phyloP scores from a whole-genome alignment of 805 yeast species.

The Scheffersomyces amazonensis region DNA sequence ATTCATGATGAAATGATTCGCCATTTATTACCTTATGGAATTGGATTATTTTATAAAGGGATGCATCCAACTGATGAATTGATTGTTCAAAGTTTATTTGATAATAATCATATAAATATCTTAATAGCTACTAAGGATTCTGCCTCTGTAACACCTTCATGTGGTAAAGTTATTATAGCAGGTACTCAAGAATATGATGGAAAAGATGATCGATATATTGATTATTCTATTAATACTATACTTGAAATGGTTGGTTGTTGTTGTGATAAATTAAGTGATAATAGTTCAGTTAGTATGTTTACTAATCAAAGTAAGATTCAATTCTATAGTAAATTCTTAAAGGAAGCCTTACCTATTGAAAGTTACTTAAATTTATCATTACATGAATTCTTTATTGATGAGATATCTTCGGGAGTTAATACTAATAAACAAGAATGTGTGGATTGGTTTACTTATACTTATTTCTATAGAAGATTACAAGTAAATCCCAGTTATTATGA shows the following conservation, averaged over 20 bases:
- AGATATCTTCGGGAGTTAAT: conserved; percentile 65
- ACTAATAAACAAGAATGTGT: conserved; percentile 77
- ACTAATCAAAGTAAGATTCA: conserved; percentile 54
- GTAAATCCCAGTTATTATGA: conserved; percentile 89
- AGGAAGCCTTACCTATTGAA: conserved; percentile 79
- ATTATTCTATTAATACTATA: conserved; percentile 63
- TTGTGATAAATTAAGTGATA: conserved; percentile 29
- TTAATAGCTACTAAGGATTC: conserved; percentile 64
- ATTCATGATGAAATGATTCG: conserved; percentile 47
- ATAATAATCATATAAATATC: conserved; percentile 48
- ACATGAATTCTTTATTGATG: conserved; percentile 70
- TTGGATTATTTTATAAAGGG: conserved; percentile 58
- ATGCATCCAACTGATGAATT: conserved; percentile 56
- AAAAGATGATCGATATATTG: conserved; percentile 64
- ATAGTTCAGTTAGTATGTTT: conserved; percentile 46
- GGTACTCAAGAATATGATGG: conserved; percentile 77
- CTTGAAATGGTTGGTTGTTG: conserved; percentile 60
- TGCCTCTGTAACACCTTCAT: conserved; percentile 46
- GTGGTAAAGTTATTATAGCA: conserved; percentile 56
- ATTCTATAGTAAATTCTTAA: conserved; percentile 70
- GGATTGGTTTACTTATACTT: conserved; percentile 85
- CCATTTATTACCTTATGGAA: conserved; percentile 50
- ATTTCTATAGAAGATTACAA: conserved; percentile 76
- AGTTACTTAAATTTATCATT: conserved; percentile 59
- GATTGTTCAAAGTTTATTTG: conserved; percentile 53